Base-by-base conservation (phyloP, 148 eudicot species). In the Diospyros lotus region DNA sequence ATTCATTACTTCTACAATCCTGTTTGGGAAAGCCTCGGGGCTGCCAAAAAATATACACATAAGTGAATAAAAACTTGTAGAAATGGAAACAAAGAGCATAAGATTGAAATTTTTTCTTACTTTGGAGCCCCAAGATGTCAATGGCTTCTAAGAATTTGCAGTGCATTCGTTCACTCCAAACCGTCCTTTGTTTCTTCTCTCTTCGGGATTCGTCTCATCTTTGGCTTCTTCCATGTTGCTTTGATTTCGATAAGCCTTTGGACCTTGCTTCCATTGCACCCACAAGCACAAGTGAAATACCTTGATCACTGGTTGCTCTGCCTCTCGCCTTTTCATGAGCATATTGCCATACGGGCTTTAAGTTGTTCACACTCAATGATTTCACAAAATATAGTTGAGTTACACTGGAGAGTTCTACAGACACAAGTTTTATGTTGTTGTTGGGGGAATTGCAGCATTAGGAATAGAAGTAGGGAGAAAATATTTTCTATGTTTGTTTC, bases 1-100 rank as follows among this genome's bases (percentile, higher is more conserved):
- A 45, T 80, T 67, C 91, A 88, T 88, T 7, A 82, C 42, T 63
- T 88, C 87, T 9, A 82, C 73, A 68, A 88, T 86, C 53, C 80
- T 77, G 84, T 80, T 88, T 1, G 91, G 87, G 73, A 79, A 70
- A 58, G 82, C 84, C 64, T 70, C 89, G 86, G 77, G 40, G 41
- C 9, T n/a, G 18, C 0, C 61, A 72, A 61, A 43, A 52, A 43
- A 46, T 45, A 58, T 13, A 58, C 41, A 17, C 9, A 48, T 38
- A 58, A 6, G 55, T 40, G 8, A 48, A 5, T 13, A 41, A 53
- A 68, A 3, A 4, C 4, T 43, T 58, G 11, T 1, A 62, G 56
- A 17, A 5, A 63, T 6, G 59, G 17, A 11, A 59, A 6, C 9
- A 11, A 39, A 15, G 17, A 46, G 53, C 6, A 44, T 53, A 66